These are phyloP conservation scores for Zea mays DNA, from an alignment of 176 grass and related monocot species.

Conservation along the genomic window Zm-B73-REFERENCE-NAM-5.0 NC_050098.1:226496001-226496500, in stretches of 20 bases:
- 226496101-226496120: conserved; percentile 79
- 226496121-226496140: conserved; percentile 80
- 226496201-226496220: conserved; percentile 88
- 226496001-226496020: conserved; percentile 23
- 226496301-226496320: too few relatives aligned
- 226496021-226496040: conserved; percentile 37
- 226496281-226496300: not conserved
- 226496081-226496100: conserved; percentile 90
- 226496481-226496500: too few relatives aligned
- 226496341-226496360: too few relatives aligned
- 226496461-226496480: too few relatives aligned
- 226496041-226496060: not conserved
- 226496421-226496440: too few relatives aligned
- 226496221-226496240: conserved; percentile 71
- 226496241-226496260: conserved; percentile 39
- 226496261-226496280: conserved; percentile 11
- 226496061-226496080: conserved; percentile 50
- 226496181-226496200: conserved; percentile 93
- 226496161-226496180: conserved; percentile 88
- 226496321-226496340: too few relatives aligned
- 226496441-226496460: too few relatives aligned
- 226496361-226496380: too few relatives aligned
- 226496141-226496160: conserved; percentile 87
- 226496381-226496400: too few relatives aligned
- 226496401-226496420: too few relatives aligned